Conservation (phyloP, 2,329 filamentous ascomycete species). For the Trichoderma aggressivum region DNA sequence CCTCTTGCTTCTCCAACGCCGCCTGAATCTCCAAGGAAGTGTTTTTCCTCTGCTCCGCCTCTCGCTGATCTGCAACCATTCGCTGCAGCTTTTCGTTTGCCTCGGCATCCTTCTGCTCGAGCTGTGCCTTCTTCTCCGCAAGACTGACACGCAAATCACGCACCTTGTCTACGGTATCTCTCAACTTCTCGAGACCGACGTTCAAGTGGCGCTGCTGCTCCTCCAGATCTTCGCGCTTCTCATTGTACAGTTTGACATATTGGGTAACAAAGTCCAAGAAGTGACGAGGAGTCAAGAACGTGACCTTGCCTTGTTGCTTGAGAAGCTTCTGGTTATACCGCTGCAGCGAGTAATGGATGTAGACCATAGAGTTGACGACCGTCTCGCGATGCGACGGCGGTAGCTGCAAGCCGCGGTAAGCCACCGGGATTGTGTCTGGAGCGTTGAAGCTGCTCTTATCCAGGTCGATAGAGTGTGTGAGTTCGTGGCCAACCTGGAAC, state of each 20-base stretch:
- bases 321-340: conserved; percentile 83
- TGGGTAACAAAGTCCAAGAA: conserved; percentile 98
- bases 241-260: conserved; percentile 94
- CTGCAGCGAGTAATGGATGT: conserved; percentile 93
- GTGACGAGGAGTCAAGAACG: conserved; percentile 91
- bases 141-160: conserved; percentile 85
- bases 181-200: conserved; percentile 93
- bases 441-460: conserved; percentile 82
- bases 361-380: conserved; percentile 97
- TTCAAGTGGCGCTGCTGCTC: conserved; percentile 98
- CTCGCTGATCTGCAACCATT: conserved; percentile 93
- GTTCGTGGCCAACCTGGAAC: conserved; percentile 94
- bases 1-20: conserved; percentile 83
- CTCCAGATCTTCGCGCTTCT: conserved; percentile 97
- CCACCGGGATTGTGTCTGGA: conserved; percentile 88
- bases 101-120: conserved; percentile 90
- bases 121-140: conserved; percentile 88
- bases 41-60: conserved; percentile 87
- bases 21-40: conserved; percentile 86
- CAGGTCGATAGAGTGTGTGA: conserved; percentile 94
- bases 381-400: conserved; percentile 89
- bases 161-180: conserved; percentile 96
- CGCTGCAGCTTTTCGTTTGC: conserved; percentile 96
- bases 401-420: conserved; percentile 78
- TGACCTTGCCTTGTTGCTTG: conserved; percentile 88